Evolutionary conservation across 306 rosid genomes (phyloP).

Genomic region (Sindora glabra): DNA sequence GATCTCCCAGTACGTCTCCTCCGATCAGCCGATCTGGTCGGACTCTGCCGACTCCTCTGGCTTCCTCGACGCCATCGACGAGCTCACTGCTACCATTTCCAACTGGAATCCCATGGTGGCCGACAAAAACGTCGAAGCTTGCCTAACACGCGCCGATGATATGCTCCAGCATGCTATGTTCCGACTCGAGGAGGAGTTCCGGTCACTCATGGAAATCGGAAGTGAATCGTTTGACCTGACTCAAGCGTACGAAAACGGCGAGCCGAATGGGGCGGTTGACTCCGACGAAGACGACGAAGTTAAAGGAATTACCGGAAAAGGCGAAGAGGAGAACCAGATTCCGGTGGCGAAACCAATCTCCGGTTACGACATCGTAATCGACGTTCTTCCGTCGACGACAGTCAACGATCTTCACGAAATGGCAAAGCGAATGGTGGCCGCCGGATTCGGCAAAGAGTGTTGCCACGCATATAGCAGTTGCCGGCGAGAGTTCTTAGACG

Average conservation of each 20-base stretch:
- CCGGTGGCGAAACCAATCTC: conserved; percentile 73
- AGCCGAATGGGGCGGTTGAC: conserved; percentile 48
- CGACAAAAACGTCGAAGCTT: conserved; percentile 49
- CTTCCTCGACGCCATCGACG: conserved; percentile 78
- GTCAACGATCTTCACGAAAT: conserved; percentile 84
- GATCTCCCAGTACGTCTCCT: conserved; percentile 60
- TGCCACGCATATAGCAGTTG: conserved; percentile 75
- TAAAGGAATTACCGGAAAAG: conserved; percentile 19
- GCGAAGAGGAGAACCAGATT: conserved; percentile 37
- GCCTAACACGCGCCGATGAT: conserved; percentile 68
- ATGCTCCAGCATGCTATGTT: conserved; percentile 87
- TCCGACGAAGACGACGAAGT: conserved; percentile 27
- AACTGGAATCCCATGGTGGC: conserved; percentile 67
- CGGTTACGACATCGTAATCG: conserved; percentile 68
- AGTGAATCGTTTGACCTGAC: conserved; percentile 67
- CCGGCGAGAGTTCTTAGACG: conserved; percentile 83
- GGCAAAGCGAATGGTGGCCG: conserved; percentile 87
- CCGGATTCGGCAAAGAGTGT: conserved; percentile 82
- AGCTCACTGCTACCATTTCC: conserved; percentile 42
- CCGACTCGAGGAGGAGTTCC: conserved; percentile 79
- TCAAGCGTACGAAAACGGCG: conserved; percentile 40
- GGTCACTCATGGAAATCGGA: conserved; percentile 82
- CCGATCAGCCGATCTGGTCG: conserved; percentile 74
- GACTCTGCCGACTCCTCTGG: conserved; percentile 63
- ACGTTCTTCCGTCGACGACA: conserved; percentile 73